A percentile compares a stretch with the other conserved stretches of the same genome.
These are phyloP conservation scores for Aspergillus tamarii DNA, from an alignment of 2,329 filamentous ascomycete species.

Conservation along the genomic window DNA sequence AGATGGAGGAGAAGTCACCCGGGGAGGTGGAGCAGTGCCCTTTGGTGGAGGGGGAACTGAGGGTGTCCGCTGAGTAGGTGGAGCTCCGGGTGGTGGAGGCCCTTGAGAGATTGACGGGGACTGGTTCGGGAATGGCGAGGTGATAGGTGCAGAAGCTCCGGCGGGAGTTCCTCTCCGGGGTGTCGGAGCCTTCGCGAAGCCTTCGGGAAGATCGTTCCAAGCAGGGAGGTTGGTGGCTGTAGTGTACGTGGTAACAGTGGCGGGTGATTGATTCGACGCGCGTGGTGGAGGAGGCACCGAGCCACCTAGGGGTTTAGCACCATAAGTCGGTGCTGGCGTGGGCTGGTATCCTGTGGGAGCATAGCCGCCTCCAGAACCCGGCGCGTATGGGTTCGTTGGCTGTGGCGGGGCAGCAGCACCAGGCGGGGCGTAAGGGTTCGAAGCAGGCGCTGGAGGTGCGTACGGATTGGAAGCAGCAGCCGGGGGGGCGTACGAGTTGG, in stretches of 20 bases:
- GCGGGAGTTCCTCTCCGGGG: slow-evolving; percentile 75
- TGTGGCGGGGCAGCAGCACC: slow-evolving; percentile 16
- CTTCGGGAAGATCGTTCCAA: slow-evolving; percentile 95
- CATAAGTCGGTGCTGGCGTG: slow-evolving; percentile 50
- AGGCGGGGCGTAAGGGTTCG: slow-evolving; percentile 35
- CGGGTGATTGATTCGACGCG: slow-evolving; percentile 67
- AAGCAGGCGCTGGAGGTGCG: slow-evolving; percentile 28
- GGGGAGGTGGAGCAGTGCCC: slow-evolving; percentile 66
- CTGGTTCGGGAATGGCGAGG: slow-evolving; percentile 75
- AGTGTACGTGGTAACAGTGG: slow-evolving; percentile 64
- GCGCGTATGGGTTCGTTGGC: slow-evolving; percentile 35
- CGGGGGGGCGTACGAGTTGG: slow-evolving; percentile 25
- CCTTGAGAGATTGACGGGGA: slow-evolving; percentile 46
- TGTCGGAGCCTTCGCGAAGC: slow-evolving; percentile 71
- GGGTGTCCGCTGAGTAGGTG: slow-evolving; percentile 65
- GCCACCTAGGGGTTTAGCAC: slow-evolving; percentile 48
- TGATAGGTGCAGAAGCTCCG: slow-evolving; percentile 62
- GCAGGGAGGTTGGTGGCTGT: slow-evolving; percentile 72
- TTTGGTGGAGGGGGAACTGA: slow-evolving; percentile 85
- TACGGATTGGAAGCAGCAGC: slow-evolving; percentile 33
- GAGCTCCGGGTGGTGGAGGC: slow-evolving; percentile 61
- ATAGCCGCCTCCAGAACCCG: slow-evolving; percentile 34
- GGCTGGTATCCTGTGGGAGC: slow-evolving; percentile 60
- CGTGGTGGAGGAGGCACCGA: slow-evolving; percentile 64
- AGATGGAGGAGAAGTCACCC: slow-evolving; percentile 72